Base-by-base conservation (phyloP, 140 eudicot genomes). In the Ambrosia hybrid region DNA sequence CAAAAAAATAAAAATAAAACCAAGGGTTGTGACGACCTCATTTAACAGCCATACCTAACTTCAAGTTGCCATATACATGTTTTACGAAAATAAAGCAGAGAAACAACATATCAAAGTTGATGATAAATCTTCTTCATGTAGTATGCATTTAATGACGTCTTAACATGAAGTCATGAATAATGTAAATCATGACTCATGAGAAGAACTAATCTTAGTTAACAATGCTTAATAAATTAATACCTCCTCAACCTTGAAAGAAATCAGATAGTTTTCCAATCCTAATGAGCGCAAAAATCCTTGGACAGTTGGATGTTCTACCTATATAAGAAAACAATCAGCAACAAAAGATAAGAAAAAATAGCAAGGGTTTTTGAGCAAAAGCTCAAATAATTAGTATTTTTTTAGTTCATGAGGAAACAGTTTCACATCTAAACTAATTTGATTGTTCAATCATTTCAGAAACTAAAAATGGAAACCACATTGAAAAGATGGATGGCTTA, bases 181-280 rank as follows among this genome's bases (percentile, higher is more conserved):
- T 58, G 70, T 30, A 45, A 66, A 78, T 1, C 67, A 12, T 13
- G 43, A 66, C 72, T 1, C 67, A 12, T 13, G 43, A 51, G 36
- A 67, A 21, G 14, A 33, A 37, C 8, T 55, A 57, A 5, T 30
- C 8, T 59, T 43, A 33, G 41, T 15, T 41, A 73, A 30, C n/a
- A 67, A 66, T 15, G 26, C 36, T 58, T 65, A 86, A 8, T 21
- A 21, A 21, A n/a, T n/a, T n/a, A n/a, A 21, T 84, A 91, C 97
- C 78, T 91, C 97, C 80, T 91, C 96, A 67, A 87, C 96, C 84
- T 89, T 86, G 83, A 91, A 86, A 5, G 81, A 72, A 63, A 91
- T 83, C 38, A 79, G 58, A 75, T 76, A 91, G 71, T 86, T 91
- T 21, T 81, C 96, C 78, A 91, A 82, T 46, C 85, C 85, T 73